Base-by-base conservation (phyloP, 2,329 filamentous ascomycete genomes). In the Colletotrichum euphorbiae region DNA sequence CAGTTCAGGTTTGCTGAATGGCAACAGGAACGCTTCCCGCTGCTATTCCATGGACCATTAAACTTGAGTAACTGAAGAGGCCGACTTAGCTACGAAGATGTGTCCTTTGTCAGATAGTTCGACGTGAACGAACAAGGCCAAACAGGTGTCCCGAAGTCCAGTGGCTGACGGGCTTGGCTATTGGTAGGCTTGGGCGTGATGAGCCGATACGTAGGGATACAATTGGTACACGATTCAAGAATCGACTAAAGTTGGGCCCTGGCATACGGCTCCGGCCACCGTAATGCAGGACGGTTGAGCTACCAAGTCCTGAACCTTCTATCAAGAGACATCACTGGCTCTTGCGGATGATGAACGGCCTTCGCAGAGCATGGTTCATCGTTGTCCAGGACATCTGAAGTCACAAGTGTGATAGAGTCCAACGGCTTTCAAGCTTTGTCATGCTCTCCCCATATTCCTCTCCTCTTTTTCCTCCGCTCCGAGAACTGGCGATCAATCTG, bases 141-240 rank as follows among this genome's bases (percentile, higher is more conserved):
- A 60, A 65, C 42, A 46, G 31, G 46, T 55, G 61, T 65, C 62
- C 55, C 61, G 17, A 60, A 54, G 61, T 60, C 21, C 48, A 59
- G 17, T 50, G 40, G 17, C 24, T 46, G 31, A 33, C 24, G 46
- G 55, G 54, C 54, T 68, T 68, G 40, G 43, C 46, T 19, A 64
- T 52, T 64, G 60, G 21, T 46, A 19, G 24, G 52, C n/a, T 31
- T 42, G 46, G 38, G 45, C 45, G 24, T 38, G 48, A 59, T 48
- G 46, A 60, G 66, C 40, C 54, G 61, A 65, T 21, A 28, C 40
- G 66, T 68, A 64, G 66, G 61, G 66, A 68, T 60, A 54, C 21
- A 52, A 65, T 58, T 46, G 11, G 46, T 66, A 61, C 66, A 68
- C 66, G 65, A 68, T 68, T 68, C 65, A 59, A 65, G 65, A 40